Conservation (phyloP, 2,329 filamentous ascomycete species). For the Bipolaris zeicola region DNA sequence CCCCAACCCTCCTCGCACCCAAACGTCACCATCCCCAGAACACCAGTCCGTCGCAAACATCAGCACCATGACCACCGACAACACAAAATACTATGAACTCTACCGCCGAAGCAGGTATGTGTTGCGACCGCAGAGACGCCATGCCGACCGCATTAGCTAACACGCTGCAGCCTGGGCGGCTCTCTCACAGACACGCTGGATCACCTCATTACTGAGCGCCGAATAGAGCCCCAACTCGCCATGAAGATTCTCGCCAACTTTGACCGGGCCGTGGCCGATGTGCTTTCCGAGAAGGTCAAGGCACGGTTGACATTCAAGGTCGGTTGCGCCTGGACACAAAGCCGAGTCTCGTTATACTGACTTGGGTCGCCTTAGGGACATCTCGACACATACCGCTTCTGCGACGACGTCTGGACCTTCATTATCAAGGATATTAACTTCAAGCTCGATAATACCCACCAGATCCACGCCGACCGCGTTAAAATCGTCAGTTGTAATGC, state of each 20-base stretch:
- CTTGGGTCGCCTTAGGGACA: conserved; percentile 69
- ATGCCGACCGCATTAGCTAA: conserved; percentile 31
- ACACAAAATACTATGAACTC: conserved; percentile 80
- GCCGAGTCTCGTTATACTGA: conserved; percentile 21
- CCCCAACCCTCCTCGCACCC: conserved; percentile 5
- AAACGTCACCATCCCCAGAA: conserved; percentile 14
- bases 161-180: conserved; percentile 75
- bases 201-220: conserved; percentile 89
- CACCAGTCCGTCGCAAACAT: conserved; percentile 17
- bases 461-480: conserved; percentile 84
- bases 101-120: conserved; percentile 96
- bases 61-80: conserved; percentile 47
- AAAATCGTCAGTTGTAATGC: conserved; percentile 99
- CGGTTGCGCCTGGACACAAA: conserved; percentile 31
- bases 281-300: conserved; percentile 90
- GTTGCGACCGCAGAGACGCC: conserved; percentile 14
- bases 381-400: conserved; percentile 98
- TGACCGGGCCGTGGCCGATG: conserved; percentile 89
- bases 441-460: conserved; percentile 85
- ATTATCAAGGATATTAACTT: conserved; percentile 99
- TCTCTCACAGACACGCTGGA: conserved; percentile 96
- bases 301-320: conserved; percentile 94
- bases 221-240: conserved; percentile 95
- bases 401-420: conserved; percentile 99
- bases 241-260: conserved; percentile 99